Evolutionary conservation across 495 filamentous ascomycete genomes (phyloP).

Genomic region (Pyrenula massariospora): DNA sequence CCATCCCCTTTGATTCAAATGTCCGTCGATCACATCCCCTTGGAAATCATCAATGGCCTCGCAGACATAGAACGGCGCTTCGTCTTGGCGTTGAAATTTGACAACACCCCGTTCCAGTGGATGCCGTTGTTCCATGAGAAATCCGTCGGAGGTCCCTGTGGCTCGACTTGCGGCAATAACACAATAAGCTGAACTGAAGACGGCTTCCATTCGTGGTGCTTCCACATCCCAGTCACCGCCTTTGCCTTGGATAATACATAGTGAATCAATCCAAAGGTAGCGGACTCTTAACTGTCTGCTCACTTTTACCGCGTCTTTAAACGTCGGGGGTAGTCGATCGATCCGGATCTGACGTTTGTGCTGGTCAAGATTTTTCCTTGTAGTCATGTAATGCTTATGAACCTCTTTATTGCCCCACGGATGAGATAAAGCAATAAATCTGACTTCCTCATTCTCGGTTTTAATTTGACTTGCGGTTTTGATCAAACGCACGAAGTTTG

Average conservation of each 20-base stretch:
- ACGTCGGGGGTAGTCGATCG: neutral
- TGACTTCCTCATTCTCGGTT: neutral
- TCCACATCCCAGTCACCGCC: neutral
- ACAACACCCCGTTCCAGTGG: conserved; percentile 1
- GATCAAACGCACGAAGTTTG: conserved; percentile 2
- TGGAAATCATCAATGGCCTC: conserved; percentile 19
- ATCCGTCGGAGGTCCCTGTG: conserved; percentile 1
- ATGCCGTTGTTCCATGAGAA: conserved; percentile 2
- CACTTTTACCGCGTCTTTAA: neutral
- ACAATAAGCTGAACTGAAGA: conserved; percentile 15
- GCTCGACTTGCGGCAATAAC: conserved; percentile 5
- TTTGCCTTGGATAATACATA: neutral
- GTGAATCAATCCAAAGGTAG: conserved; percentile 1
- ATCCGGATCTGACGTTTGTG: neutral
- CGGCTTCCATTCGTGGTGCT: neutral
- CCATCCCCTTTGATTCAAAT: conserved; percentile 25
- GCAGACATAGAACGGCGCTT: conserved; percentile 13
- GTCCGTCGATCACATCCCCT: conserved; percentile 16
- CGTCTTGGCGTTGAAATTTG: neutral
- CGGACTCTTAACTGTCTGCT: neutral
- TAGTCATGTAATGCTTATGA: neutral
- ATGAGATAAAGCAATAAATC: conserved; percentile 11
- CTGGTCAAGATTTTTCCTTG: neutral
- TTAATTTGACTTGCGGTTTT: conserved; percentile 1
- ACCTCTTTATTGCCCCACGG: conserved; percentile 7